These are phyloP conservation scores for Physcomitrellopsis africana DNA, from an alignment of 225 moss, liverwort and hornwort genomes.

Conservation along the genomic window DNA sequence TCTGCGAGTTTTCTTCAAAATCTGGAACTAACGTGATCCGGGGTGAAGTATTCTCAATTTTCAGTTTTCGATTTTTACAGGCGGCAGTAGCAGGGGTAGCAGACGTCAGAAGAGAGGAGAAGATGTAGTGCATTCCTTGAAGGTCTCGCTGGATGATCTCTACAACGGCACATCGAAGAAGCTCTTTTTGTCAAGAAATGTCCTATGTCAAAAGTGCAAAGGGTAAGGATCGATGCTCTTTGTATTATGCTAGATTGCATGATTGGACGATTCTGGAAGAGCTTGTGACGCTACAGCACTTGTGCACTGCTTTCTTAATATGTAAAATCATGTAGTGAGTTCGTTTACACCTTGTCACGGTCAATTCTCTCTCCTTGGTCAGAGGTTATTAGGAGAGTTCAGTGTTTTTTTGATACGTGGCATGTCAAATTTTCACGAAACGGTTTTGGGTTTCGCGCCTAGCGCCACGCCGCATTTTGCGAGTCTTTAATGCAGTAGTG, in stretches of 20 bases:
- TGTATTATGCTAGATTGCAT: background rate
- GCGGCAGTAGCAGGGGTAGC: constrained; percentile 57
- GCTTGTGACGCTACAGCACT: no score
- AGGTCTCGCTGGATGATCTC: constrained; percentile 73
- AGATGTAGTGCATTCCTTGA: constrained; percentile 74
- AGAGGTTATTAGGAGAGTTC: no score
- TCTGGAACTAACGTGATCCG: background rate
- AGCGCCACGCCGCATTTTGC: no score
- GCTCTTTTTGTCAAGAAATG: constrained; percentile 66
- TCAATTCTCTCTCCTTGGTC: no score
- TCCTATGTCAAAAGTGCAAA: constrained; percentile 71
- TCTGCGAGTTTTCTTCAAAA: background rate
- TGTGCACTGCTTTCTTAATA: no score
- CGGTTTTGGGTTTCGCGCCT: no score
- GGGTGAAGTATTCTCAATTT: constrained; percentile 17
- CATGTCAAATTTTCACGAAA: no score
- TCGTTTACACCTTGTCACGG: no score
- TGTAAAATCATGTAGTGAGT: no score
- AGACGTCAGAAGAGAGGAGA: constrained; percentile 77
- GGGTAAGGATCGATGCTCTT: constrained; percentile 42
- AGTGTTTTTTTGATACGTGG: no score
- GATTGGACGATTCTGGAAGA: background rate
- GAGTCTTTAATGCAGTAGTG: no score
- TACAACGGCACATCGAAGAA: constrained; percentile 85
- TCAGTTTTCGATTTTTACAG: constrained; percentile 28